Conservation (phyloP, 139 green algal genomes). For the Chlorella sp. region DNA sequence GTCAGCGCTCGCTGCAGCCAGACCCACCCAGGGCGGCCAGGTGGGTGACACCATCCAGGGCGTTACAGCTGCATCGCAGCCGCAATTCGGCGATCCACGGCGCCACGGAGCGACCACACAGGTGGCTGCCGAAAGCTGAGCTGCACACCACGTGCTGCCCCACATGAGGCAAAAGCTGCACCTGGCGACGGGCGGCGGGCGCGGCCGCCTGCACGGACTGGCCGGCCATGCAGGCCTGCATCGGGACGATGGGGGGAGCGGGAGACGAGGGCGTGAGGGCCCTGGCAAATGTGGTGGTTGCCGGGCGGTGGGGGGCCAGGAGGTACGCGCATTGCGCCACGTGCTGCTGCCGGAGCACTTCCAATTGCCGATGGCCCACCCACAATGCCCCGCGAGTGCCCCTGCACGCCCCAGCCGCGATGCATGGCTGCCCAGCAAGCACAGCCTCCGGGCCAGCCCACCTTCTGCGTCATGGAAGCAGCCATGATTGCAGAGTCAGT, state of each 20-base stretch:
- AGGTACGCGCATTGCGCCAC: too few species aligned
- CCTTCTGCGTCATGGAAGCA: slow-evolving; percentile 6
- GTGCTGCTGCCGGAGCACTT: too few species aligned
- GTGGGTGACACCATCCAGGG: too few species aligned
- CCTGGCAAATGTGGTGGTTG: too few species aligned
- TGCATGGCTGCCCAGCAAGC: neutral
- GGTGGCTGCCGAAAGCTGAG: neutral
- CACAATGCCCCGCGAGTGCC: too few species aligned
- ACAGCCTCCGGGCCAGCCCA: neutral
- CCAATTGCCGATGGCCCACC: too few species aligned
- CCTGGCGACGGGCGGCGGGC: neutral
- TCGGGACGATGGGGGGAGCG: neutral
- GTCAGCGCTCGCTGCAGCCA: neutral
- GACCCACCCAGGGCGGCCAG: neutral
- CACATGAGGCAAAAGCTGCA: neutral
- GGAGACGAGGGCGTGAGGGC: neutral
- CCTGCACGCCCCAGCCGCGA: neutral
- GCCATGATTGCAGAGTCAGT: slow-evolving; percentile 7
- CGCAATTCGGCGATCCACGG: neutral
- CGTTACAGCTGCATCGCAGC: too few species aligned
- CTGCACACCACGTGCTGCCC: neutral
- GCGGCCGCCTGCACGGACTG: neutral
- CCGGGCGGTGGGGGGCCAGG: too few species aligned
- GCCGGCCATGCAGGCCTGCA: slow-evolving; percentile 33
- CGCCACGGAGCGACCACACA: neutral